Evolutionary conservation across 1,284 basidiomycete genomes (phyloP).

Genomic region (Leccinum insolens): DNA sequence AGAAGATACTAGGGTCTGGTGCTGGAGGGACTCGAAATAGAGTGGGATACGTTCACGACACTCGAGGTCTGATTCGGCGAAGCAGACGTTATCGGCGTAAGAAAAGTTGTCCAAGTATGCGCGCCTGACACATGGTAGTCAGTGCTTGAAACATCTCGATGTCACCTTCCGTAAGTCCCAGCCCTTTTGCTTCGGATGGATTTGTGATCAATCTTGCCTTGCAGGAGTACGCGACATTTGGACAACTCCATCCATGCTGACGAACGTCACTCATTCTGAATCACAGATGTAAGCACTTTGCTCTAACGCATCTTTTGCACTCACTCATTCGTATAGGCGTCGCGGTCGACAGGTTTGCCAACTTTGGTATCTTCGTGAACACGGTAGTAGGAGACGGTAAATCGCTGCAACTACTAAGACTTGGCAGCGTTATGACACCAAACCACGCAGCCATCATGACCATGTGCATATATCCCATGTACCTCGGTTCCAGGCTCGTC

Average conservation of each 20-base stretch:
- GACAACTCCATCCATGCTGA: constrained; percentile 3
- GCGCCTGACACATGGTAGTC: constrained; percentile 12
- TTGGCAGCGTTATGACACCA: background rate
- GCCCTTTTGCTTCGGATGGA: background rate
- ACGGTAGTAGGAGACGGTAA: constrained; percentile 17
- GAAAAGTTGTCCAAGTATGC: background rate
- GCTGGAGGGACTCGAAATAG: constrained; percentile 12
- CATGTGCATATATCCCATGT: constrained; percentile 26
- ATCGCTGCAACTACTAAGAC: background rate
- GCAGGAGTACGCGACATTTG: constrained; percentile 11
- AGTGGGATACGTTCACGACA: too few species aligned
- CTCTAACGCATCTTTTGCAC: background rate
- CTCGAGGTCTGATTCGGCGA: too few species aligned
- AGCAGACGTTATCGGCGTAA: too few species aligned
- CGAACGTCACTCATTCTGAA: background rate
- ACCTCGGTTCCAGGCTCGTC: constrained; percentile 17
- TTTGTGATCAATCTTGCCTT: background rate
- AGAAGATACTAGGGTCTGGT: constrained; percentile 33
- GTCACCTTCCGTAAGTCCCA: constrained; percentile 11
- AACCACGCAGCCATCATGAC: constrained; percentile 18
- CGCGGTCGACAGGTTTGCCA: constrained; percentile 14
- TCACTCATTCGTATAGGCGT: constrained; percentile 11
- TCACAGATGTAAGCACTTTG: constrained; percentile 17
- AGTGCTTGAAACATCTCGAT: constrained; percentile 22
- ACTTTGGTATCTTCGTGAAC: constrained; percentile 16